Conservation (phyloP, 352 stramenopile species). For the Globisporangium irregulare region DNA sequence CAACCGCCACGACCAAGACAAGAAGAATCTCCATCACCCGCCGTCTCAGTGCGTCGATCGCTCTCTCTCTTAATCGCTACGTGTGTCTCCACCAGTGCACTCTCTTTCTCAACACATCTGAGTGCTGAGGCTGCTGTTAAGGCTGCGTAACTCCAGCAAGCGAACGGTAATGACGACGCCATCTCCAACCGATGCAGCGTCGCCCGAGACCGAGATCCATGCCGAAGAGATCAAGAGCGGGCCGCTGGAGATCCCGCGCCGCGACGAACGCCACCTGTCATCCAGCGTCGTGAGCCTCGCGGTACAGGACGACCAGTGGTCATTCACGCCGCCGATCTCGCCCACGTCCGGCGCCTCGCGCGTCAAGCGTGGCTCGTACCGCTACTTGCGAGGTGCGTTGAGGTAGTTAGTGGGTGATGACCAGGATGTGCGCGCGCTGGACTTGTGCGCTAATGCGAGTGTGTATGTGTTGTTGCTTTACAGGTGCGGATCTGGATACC, state of each 20-base stretch:
- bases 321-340: conserved; percentile 43
- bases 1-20: background rate
- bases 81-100: background rate
- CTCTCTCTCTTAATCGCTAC: background rate
- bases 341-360: conserved; percentile 25
- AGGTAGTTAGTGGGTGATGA: background rate
- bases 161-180: background rate
- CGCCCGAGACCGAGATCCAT: conserved; percentile 16
- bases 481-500: conserved; percentile 42
- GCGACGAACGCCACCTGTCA: conserved; percentile 42
- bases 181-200: background rate
- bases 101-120: background rate
- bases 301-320: conserved; percentile 61
- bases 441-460: background rate
- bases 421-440: background rate
- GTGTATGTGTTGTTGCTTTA: background rate
- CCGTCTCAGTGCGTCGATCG: background rate
- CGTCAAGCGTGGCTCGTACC: conserved; percentile 40
- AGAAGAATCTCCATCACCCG: background rate
- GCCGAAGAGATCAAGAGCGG: conserved; percentile 13
- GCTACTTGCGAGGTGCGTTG: conserved; percentile 46
- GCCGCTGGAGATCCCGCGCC: conserved; percentile 10
- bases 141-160: background rate
- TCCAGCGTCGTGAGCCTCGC: conserved; percentile 44
- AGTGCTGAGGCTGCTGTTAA: background rate